Conservation (phyloP, 495 filamentous ascomycete genomes). For the Cladorrhinum samala region DNA sequence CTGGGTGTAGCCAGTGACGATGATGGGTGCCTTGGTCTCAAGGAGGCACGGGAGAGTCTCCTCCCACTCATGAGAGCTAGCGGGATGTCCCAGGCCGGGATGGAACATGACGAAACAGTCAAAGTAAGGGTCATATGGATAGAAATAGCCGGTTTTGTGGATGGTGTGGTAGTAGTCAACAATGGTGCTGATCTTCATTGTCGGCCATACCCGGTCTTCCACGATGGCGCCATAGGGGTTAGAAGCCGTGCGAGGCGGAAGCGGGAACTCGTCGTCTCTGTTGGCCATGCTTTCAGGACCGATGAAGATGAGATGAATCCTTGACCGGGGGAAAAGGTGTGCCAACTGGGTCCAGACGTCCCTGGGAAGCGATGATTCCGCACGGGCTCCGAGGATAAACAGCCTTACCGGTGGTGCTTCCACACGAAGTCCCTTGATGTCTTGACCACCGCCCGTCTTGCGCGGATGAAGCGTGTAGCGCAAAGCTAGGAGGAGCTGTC, state of each 20-base stretch:
- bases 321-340: constrained; percentile 76
- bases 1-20: constrained; percentile 93
- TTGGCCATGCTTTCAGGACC: constrained; percentile 93
- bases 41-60: constrained; percentile 82
- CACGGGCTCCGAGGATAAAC: constrained; percentile 91
- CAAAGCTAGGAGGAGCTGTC: constrained; percentile 52
- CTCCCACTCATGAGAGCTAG: constrained; percentile 86
- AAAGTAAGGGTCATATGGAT: constrained; percentile 95
- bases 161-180: constrained; percentile 98
- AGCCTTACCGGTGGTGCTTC: constrained; percentile 82
- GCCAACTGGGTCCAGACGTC: constrained; percentile 90
- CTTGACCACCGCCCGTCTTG: constrained; percentile 62
- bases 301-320: constrained; percentile 86
- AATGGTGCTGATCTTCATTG: constrained; percentile 92
- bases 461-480: constrained; percentile 91
- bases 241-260: constrained; percentile 70
- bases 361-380: constrained; percentile 90
- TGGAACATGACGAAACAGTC: constrained; percentile 96
- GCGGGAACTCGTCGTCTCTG: constrained; percentile 81
- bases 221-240: constrained; percentile 93
- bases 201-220: constrained; percentile 75
- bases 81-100: constrained; percentile 89
- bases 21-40: constrained; percentile 89
- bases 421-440: constrained; percentile 71
- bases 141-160: constrained; percentile 80